Base-by-base conservation (phyloP, 148 eudicot species). In the Camellia japonica region DNA sequence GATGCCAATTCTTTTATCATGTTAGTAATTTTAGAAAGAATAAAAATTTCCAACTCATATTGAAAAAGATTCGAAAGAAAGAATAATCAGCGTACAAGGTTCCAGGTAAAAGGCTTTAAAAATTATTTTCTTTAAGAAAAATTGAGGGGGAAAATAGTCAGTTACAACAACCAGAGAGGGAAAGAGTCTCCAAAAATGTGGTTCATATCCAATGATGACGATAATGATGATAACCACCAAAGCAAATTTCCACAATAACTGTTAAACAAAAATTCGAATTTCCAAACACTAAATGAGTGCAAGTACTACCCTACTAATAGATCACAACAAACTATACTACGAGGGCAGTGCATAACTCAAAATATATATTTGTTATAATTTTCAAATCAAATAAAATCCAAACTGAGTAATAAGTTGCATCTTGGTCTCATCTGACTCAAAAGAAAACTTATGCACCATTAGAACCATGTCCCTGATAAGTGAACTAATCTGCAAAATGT, bases 11-110 rank as follows among this genome's bases (percentile, higher is more conserved):
- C 79, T n/a, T 47, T 16, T 43, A 51, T 68, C 67, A 61, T 30
- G 67, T 63, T 63, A 63, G 3, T 63, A 3, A n/a, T n/a, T 20
- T n/a, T 13, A 54, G 1, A 58, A 74, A 30, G 67, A 44, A 18
- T 10, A 16, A 74, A 74, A 38, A 62, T 55, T 54, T 73, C 19
- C 76, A 55, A 73, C 62, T 73, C 19, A 73, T 55, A 19, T 8
- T 73, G 75, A 55, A 73, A 73, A 56, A 23, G 44, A 38, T 14
- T 73, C 0, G 6, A 30, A 6, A 73, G 9, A 73, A 30, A 73
- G 62, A 71, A 73, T 16, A 55, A 30, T 55, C 3, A 13, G 30
- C 5, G 14, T 71, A 10, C 0, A 71, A 71, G 5, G 58, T 73
- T 73, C 62, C 43, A 55, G 44, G 20, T 49, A 19, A 16, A 73